phyloP scores from a whole-genome alignment of 371 early-diverging fungal genomes.

The Rhizomucor pusillus region DNA sequence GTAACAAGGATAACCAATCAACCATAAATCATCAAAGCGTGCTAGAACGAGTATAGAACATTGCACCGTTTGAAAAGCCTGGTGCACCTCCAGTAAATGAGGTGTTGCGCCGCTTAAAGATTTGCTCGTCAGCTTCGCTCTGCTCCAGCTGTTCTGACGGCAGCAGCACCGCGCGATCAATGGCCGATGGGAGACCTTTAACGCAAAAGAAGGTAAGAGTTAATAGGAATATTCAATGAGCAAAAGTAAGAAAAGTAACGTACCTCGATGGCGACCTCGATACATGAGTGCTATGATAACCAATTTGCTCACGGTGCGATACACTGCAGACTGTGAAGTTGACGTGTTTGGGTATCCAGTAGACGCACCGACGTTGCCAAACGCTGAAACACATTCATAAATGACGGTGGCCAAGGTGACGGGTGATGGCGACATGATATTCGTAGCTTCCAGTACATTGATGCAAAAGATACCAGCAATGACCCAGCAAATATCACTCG shows the following conservation, averaged over 20 bases:
- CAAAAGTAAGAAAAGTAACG: background rate
- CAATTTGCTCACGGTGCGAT: slow-evolving; percentile 38
- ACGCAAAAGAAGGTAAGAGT: background rate
- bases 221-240: background rate
- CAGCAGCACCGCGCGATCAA: slow-evolving; percentile 45
- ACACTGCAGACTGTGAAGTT: slow-evolving; percentile 36
- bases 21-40: slow-evolving; percentile 4
- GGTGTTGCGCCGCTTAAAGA: slow-evolving; percentile 17
- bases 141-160: slow-evolving; percentile 33
- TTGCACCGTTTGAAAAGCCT: slow-evolving; percentile 1
- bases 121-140: slow-evolving; percentile 15
- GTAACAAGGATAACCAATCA: background rate
- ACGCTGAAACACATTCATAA: slow-evolving; percentile 52
- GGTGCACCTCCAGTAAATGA: slow-evolving; percentile 7
- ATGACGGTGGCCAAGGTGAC: slow-evolving; percentile 37
- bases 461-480: slow-evolving; percentile 37
- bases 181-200: slow-evolving; percentile 40
- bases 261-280: slow-evolving; percentile 48
- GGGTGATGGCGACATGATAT: slow-evolving; percentile 34
- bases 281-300: slow-evolving; percentile 46
- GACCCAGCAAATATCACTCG: slow-evolving; percentile 49
- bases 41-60: slow-evolving; percentile 19
- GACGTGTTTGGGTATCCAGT: slow-evolving; percentile 35
- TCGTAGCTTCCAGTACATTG: slow-evolving; percentile 27
- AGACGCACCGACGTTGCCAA: slow-evolving; percentile 45